phyloP scores from a whole-genome alignment of 139 green algal genomes.

The Coccomyxa sp. region DNA sequence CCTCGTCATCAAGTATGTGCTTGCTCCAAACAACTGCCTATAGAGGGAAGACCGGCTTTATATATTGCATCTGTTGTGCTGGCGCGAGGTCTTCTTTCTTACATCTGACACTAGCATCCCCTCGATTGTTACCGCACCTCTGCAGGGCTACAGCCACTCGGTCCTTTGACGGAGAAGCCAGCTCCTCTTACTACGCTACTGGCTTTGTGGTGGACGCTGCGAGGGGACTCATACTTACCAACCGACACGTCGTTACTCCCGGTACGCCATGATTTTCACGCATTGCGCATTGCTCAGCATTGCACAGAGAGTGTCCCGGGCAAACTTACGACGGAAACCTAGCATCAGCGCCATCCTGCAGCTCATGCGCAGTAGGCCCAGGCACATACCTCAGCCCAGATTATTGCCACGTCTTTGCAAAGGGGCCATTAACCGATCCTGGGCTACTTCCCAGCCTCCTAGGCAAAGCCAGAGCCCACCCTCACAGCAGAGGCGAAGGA shows the following conservation, averaged over 20 bases:
- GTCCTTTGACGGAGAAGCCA: constrained; percentile 82
- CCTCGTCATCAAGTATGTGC: constrained; percentile 59
- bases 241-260: constrained; percentile 86
- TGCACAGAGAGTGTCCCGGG: too few relatives aligned
- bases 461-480: too few relatives aligned
- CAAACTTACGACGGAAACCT: too few relatives aligned
- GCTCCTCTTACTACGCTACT: constrained; percentile 66
- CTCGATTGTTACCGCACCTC: background rate
- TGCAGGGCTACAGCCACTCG: constrained; percentile 64
- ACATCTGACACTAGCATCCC: background rate
- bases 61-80: background rate
- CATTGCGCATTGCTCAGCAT: too few relatives aligned
- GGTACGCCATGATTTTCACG: constrained; percentile 40
- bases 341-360: too few relatives aligned
- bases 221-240: constrained; percentile 86
- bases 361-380: too few relatives aligned
- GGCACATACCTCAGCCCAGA: background rate
- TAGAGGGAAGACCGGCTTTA: constrained; percentile 4
- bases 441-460: background rate
- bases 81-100: background rate
- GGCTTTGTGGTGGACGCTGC: constrained; percentile 87
- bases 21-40: background rate
- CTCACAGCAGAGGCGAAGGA: too few relatives aligned
- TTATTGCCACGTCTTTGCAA: background rate
- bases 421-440: background rate